phyloP scores from a whole-genome alignment of 1,284 basidiomycete genomes.

The Ganoderma leucocontextum region DNA sequence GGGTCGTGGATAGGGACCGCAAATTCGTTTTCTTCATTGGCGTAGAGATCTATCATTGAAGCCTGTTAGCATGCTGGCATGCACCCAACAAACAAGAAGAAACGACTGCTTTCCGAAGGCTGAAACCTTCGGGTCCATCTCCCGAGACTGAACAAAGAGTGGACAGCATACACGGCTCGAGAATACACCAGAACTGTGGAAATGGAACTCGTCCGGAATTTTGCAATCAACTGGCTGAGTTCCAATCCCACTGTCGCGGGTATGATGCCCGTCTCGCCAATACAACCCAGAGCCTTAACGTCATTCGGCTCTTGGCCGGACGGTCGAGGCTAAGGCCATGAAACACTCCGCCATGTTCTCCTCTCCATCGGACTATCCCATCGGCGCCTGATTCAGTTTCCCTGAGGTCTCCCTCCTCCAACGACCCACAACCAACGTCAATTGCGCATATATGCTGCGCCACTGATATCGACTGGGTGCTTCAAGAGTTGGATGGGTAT shows the following conservation, averaged over 20 bases:
- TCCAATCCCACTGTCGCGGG: too few relatives aligned
- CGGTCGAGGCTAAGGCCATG: background rate
- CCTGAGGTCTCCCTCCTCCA: slow-evolving; percentile 13
- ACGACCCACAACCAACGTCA: too few relatives aligned
- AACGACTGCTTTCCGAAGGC: too few relatives aligned
- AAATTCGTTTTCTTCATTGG: slow-evolving; percentile 74
- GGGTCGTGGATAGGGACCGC: slow-evolving; percentile 51
- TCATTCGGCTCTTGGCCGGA: background rate
- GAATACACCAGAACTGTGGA: too few relatives aligned
- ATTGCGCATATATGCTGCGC: too few relatives aligned
- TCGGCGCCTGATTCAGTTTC: slow-evolving; percentile 24
- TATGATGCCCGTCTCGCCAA: too few relatives aligned
- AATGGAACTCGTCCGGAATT: too few relatives aligned
- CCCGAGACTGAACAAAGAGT: too few relatives aligned
- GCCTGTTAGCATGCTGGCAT: slow-evolving; percentile 18
- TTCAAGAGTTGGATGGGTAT: too few relatives aligned
- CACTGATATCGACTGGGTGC: background rate
- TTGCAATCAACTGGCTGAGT: too few relatives aligned
- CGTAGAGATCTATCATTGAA: slow-evolving; percentile 74
- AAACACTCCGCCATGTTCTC: background rate
- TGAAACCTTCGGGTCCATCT: background rate
- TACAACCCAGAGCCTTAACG: background rate
- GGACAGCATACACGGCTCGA: too few relatives aligned
- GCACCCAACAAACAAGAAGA: too few relatives aligned
- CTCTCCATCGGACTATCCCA: slow-evolving; percentile 27